These are phyloP conservation scores for Setaria italica DNA, from an alignment of 202 grass and related monocot species.

Conservation along the genomic window DNA sequence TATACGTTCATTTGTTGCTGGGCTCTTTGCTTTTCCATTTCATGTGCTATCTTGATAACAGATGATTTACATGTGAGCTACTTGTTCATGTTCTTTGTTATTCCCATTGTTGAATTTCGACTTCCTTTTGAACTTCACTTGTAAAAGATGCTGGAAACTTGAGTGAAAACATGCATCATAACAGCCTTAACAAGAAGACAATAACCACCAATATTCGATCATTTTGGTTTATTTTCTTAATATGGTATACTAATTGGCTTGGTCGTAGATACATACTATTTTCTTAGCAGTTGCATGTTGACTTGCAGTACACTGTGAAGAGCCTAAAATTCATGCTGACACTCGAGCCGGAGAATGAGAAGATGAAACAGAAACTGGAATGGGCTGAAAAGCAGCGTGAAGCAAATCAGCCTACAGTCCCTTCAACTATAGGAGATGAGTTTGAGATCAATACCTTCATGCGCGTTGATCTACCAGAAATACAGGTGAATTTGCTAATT, in stretches of 20 bases:
- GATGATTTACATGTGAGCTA: neutral
- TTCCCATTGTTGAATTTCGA: constrained; percentile 8
- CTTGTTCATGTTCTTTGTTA: constrained; percentile 6
- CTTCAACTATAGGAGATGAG: constrained; percentile 88
- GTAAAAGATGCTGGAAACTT: constrained; percentile 14
- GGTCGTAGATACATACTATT: neutral
- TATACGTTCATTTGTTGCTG: neutral
- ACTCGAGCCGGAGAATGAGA: constrained; percentile 81
- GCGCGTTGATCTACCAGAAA: constrained; percentile 80
- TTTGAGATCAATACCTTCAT: constrained; percentile 96
- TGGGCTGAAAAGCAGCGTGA: constrained; percentile 81
- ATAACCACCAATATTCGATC: neutral
- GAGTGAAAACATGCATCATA: neutral
- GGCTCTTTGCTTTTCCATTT: neutral
- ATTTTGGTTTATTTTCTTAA: constrained; percentile 2
- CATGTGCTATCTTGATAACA: neutral
- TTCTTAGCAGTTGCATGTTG: constrained; percentile 37
- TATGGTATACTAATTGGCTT: constrained; percentile 13
- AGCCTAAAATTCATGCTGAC: constrained; percentile 80
- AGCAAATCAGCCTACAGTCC: constrained; percentile 68
- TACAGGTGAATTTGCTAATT: constrained; percentile 63
- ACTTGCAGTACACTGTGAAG: constrained; percentile 79
- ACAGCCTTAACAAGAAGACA: too few species aligned
- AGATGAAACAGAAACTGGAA: constrained; percentile 75
- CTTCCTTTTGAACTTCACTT: neutral